Conservation (phyloP, 305 asterid species). For the Fraxinus sp. region DNA sequence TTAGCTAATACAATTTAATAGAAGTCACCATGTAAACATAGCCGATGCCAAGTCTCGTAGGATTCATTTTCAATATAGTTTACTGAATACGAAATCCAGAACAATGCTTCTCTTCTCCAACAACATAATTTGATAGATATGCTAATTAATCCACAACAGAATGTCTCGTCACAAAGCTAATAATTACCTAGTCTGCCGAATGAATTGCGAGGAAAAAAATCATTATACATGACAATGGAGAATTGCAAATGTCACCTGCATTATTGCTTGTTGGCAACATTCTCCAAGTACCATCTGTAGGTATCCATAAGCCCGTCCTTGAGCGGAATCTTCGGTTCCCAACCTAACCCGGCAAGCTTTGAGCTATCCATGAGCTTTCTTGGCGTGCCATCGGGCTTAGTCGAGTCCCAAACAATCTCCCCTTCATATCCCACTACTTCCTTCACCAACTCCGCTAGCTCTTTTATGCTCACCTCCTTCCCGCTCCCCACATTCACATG, state of each 20-base stretch:
- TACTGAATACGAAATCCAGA: constrained; percentile 10
- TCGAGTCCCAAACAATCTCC: constrained; percentile 77
- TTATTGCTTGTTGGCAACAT: constrained; percentile 42
- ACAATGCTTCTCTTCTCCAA: constrained; percentile 12
- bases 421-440: constrained; percentile 87
- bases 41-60: neutral
- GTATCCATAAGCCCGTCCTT: constrained; percentile 77
- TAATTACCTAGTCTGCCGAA: constrained; percentile 3
- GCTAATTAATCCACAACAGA: neutral
- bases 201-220: neutral
- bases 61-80: neutral
- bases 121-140: constrained; percentile 20
- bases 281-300: constrained; percentile 81
- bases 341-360: constrained; percentile 65
- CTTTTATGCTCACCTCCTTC: constrained; percentile 79
- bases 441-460: constrained; percentile 80
- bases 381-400: constrained; percentile 93
- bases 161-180: constrained; percentile 18
- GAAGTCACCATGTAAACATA: neutral
- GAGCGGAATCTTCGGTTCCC: constrained; percentile 78
- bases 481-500: constrained; percentile 97
- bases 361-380: constrained; percentile 96
- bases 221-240: neutral
- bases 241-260: constrained; percentile 32
- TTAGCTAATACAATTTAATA: neutral